A percentile compares a stretch with the other conserved stretches of the same genome.
Conservation (phyloP, 495 filamentous ascomycete species). For the Penicillium cinerascens region DNA sequence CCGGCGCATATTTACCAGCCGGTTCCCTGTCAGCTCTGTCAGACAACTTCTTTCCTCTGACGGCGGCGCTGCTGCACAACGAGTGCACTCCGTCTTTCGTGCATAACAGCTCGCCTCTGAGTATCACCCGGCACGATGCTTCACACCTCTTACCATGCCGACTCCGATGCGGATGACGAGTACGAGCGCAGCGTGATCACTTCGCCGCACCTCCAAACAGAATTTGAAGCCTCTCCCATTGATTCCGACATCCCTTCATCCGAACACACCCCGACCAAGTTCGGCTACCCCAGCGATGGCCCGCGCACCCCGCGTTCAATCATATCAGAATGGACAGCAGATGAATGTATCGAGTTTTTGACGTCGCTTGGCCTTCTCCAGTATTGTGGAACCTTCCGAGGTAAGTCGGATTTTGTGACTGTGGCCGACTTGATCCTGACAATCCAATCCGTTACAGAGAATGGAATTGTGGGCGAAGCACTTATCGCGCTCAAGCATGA, state of each 20-base stretch:
- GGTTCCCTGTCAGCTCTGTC: conserved; percentile 2
- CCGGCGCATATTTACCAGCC: conserved; percentile 13
- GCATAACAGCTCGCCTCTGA: background rate
- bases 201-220: conserved; percentile 67
- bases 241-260: conserved; percentile 77
- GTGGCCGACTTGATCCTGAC: conserved; percentile 3
- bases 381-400: conserved; percentile 78
- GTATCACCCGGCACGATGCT: conserved; percentile 36
- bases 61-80: conserved; percentile 6
- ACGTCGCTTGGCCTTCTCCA: conserved; percentile 73
- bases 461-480: conserved; percentile 90
- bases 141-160: conserved; percentile 60
- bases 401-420: conserved; percentile 43
- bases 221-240: conserved; percentile 75
- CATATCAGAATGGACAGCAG: conserved; percentile 83
- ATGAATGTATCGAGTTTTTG: conserved; percentile 86
- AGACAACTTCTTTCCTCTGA: background rate
- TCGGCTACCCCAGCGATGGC: conserved; percentile 61
- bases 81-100: background rate
- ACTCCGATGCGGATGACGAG: conserved; percentile 92
- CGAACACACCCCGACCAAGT: conserved; percentile 86
- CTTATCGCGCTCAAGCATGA: conserved; percentile 85
- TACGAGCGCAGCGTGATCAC: conserved; percentile 79
- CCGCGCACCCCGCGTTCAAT: conserved; percentile 70
- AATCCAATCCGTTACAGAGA: conserved; percentile 58